Percentiles rank a stretch among this genome's conserved stretches.
Evolutionary conservation across 192 early-diverging fungal species (phyloP).

Genomic region (Radiomyces spectabilis): DNA sequence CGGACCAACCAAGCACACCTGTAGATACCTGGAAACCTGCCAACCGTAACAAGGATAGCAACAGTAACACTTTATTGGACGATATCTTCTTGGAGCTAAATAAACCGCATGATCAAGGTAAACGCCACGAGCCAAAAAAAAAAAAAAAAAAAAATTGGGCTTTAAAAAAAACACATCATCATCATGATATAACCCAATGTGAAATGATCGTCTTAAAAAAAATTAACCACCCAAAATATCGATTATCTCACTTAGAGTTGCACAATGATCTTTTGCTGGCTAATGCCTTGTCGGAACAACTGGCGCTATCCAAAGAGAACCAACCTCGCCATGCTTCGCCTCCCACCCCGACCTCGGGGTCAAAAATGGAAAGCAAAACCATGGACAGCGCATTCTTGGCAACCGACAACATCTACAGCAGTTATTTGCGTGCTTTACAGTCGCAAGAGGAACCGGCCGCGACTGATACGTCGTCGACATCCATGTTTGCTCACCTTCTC

Average conservation of each 20-base stretch:
- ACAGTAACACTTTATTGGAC: slow-evolving; percentile 21
- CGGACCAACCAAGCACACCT: too few relatives aligned
- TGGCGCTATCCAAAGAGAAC: slow-evolving; percentile 1
- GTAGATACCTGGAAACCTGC: too few relatives aligned
- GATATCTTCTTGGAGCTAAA: slow-evolving; percentile 17
- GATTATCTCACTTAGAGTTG: slow-evolving; percentile 2
- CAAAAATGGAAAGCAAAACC: not conserved
- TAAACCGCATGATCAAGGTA: not conserved
- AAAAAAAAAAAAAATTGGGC: not conserved
- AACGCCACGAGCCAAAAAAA: not conserved
- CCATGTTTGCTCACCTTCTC: slow-evolving; percentile 12
- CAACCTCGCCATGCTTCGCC: too few relatives aligned
- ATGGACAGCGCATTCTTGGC: slow-evolving; percentile 4
- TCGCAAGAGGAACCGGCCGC: not conserved
- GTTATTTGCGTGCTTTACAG: slow-evolving; percentile 1
- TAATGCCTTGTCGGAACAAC: slow-evolving; percentile 10
- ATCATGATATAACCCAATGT: not conserved
- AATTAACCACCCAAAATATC: not conserved
- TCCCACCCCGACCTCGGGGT: not conserved
- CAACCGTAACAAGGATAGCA: too few relatives aligned
- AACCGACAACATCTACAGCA: slow-evolving; percentile 23
- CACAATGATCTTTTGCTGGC: slow-evolving; percentile 11
- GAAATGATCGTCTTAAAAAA: not conserved
- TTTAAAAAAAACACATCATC: not conserved
- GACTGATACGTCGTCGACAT: not conserved